Conservation (phyloP, 108 stramenopile genomes). For the Cyclostephanos tholiformis region DNA sequence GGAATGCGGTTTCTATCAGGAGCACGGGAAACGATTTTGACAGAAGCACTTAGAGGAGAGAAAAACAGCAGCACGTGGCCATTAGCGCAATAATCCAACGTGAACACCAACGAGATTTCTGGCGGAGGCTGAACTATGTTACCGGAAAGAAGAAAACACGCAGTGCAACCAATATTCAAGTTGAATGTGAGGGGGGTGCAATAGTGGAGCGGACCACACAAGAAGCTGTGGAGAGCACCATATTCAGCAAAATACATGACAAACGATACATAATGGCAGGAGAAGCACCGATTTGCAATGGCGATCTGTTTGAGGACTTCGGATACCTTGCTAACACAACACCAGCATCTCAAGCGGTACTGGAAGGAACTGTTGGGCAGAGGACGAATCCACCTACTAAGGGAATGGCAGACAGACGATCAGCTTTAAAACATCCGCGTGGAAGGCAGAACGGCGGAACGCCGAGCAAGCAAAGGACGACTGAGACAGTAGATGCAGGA, state of each 20-base stretch:
- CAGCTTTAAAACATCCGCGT: no score
- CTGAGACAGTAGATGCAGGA: no score
- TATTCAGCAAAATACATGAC: not conserved
- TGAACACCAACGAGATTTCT: not conserved
- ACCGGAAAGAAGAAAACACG: not conserved
- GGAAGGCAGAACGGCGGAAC: no score
- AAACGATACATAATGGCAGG: not conserved
- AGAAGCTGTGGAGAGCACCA: not conserved
- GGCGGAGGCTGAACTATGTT: conserved; percentile 5
- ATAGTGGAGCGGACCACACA: not conserved
- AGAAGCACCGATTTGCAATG: no score
- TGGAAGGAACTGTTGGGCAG: not conserved
- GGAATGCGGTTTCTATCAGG: not conserved
- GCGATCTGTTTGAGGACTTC: not conserved
- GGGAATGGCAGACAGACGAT: no score
- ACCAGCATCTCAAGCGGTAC: not conserved
- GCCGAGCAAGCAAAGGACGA: no score
- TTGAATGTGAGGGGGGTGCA: not conserved
- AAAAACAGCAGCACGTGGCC: not conserved
- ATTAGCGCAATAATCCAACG: not conserved
- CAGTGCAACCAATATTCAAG: conserved; percentile 1
- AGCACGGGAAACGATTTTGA: not conserved
- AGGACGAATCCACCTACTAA: no score
- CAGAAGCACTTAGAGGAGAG: not conserved
- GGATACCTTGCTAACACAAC: not conserved